A percentile compares a stretch with the other conserved stretches of the same genome.
phyloP scores from a whole-genome alignment of 2,329 filamentous ascomycete genomes.

The Claviceps arundinis region DNA sequence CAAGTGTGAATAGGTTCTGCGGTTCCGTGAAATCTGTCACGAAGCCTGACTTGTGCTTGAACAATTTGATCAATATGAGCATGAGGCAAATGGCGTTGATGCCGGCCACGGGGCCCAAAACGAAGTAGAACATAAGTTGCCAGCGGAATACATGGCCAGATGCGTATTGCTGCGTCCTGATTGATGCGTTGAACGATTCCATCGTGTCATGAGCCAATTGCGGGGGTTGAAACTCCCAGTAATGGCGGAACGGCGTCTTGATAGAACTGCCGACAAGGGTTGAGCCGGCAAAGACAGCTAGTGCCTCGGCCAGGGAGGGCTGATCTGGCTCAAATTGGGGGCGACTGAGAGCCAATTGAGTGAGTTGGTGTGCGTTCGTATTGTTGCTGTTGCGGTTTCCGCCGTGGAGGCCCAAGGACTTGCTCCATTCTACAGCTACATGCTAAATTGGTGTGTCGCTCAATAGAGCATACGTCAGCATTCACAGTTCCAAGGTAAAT shows the following conservation, averaged over 20 bases:
- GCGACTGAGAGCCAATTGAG: conserved; percentile 34
- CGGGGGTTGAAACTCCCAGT: conserved; percentile 27
- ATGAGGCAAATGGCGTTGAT: conserved; percentile 52
- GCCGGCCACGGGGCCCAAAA: conserved; percentile 51
- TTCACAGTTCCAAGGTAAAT: background rate
- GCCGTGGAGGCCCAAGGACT: conserved; percentile 40
- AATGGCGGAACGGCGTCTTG: conserved; percentile 46
- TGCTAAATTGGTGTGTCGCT: conserved; percentile 17
- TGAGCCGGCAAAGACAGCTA: conserved; percentile 56
- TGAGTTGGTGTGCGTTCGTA: conserved; percentile 42
- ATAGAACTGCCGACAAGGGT: conserved; percentile 49
- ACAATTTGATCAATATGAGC: conserved; percentile 35
- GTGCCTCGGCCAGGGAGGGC: conserved; percentile 59
- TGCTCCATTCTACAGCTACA: conserved; percentile 39
- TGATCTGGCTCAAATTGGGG: conserved; percentile 32
- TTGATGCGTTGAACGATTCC: conserved; percentile 50
- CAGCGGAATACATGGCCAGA: conserved; percentile 48
- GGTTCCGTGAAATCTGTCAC: conserved; percentile 72
- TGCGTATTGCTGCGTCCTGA: conserved; percentile 56
- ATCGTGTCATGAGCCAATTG: conserved; percentile 24
- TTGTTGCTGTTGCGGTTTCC: conserved; percentile 43
- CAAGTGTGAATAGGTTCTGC: conserved; percentile 59
- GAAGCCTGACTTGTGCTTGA: conserved; percentile 31
- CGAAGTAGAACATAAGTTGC: conserved; percentile 53
- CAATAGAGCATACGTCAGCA: background rate